Base-by-base conservation (phyloP, 306 rosid species). In the Acacia crassicarpa region DNA sequence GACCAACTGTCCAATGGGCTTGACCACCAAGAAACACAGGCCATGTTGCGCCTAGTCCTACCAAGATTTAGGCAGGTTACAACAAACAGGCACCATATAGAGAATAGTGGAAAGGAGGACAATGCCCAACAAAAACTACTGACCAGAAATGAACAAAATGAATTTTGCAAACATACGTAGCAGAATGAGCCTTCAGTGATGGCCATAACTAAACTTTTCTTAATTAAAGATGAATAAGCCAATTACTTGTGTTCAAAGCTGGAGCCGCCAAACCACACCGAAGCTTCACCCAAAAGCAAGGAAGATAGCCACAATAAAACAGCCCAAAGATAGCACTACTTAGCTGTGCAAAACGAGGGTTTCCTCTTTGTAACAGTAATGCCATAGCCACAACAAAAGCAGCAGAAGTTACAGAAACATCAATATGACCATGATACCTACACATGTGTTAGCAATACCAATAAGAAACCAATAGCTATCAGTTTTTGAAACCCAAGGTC, bases 271-370 rank as follows among this genome's bases (percentile, higher is more conserved):
- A 81, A 67, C 98, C 94, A 83, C 98, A 95, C 77, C 99, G 96
- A 93, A 95, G 99, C 88, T 95, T 95, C 77, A 95, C 91, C 99
- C 99, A 95, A 69, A 95, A 95, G 79, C 94, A 91, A 58, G 99
- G 99, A 89, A 95, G 99, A 89, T 95, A 95, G 69, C 97, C 98
- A 68, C 95, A 92, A 76, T 95, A 95, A 88, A 95, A 91, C 70
- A 95, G 88, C 81, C 99, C 99, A 87, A 95, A 95, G 78, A 93
- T 86, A 63, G 97, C 88, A 89, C 98, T 95, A 84, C 94, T 93
- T 71, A 93, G 97, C 86, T 95, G 99, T 23, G 99, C 88, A 77
- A 95, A 95, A 78, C 98, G 97, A 51, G 99, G 97, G 80, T 81
- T 92, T 81, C 94, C 98, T 91, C 93, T 93, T 85, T 93, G 99